These are phyloP conservation scores for Karstenula rhodostoma DNA, from an alignment of 2,329 filamentous ascomycete genomes.

Conservation along the genomic window DNA sequence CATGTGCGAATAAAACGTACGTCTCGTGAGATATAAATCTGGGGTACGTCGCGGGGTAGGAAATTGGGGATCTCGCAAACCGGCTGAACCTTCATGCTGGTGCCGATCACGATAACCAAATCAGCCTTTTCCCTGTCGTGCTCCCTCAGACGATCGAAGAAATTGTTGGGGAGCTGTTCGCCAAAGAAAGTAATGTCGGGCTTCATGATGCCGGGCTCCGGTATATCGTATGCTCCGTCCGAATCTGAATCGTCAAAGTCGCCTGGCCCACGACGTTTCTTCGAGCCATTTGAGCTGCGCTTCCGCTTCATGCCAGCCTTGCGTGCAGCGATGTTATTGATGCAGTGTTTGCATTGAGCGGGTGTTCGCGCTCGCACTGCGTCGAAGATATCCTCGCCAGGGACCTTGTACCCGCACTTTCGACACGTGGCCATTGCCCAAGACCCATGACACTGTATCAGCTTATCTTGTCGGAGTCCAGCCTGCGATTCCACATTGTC, in stretches of 20 bases:
- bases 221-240: conserved; percentile 70
- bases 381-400: conserved; percentile 79
- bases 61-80: conserved; percentile 90
- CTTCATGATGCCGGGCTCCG: conserved; percentile 82
- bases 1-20: conserved; percentile 51
- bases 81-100: conserved; percentile 92
- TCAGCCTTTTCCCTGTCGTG: conserved; percentile 83
- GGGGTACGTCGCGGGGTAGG: conserved; percentile 79
- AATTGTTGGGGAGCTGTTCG: conserved; percentile 84
- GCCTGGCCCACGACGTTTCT: conserved; percentile 60
- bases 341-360: conserved; percentile 78
- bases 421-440: conserved; percentile 93
- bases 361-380: conserved; percentile 80
- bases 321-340: conserved; percentile 61
- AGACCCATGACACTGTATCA: conserved; percentile 95
- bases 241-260: conserved; percentile 61
- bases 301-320: conserved; percentile 61
- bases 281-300: conserved; percentile 57
- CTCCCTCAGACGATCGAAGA: conserved; percentile 80
- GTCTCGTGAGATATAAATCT: conserved; percentile 88
- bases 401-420: conserved; percentile 77
- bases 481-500: conserved; percentile 93
- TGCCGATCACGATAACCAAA: conserved; percentile 94
- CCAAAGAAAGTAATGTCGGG: conserved; percentile 99
- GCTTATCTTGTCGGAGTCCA: conserved; percentile 79